A percentile compares a stretch with the other conserved stretches of the same genome.
These are phyloP conservation scores for Eucalyptus cloeziana DNA, from an alignment of 345 rosid species.

Conservation along the genomic window DNA sequence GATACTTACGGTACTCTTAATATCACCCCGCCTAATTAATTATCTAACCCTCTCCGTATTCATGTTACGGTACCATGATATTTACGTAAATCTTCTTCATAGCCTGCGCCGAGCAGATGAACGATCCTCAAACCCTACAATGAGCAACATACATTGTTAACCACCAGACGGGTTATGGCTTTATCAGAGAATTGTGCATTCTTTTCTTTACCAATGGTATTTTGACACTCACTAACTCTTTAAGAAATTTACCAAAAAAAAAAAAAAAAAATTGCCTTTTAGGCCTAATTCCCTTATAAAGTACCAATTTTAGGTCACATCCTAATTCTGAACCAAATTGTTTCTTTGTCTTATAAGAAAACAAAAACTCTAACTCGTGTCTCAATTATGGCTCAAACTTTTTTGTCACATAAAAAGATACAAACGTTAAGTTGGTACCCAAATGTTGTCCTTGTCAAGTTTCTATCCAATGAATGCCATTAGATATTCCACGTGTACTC, in stretches of 20 bases:
- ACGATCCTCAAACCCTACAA: neutral
- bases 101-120: neutral
- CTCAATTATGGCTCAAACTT: neutral
- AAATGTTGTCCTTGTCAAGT: neutral
- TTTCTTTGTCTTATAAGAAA: neutral
- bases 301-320: neutral
- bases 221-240: neutral
- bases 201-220: neutral
- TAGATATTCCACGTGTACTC: neutral
- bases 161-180: neutral
- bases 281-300: neutral
- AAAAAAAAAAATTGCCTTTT: too few species aligned
- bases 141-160: neutral
- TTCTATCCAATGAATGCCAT: neutral
- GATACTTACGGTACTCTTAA: neutral
- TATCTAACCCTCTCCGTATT: neutral
- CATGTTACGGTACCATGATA: neutral
- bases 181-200: neutral
- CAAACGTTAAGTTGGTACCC: neutral
- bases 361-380: too few species aligned
- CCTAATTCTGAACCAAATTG: neutral
- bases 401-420: neutral
- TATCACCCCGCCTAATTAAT: neutral
- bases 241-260: neutral
- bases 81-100: neutral